Conservation (phyloP, 257 asterid genomes). For the Leonotis leonurus region DNA sequence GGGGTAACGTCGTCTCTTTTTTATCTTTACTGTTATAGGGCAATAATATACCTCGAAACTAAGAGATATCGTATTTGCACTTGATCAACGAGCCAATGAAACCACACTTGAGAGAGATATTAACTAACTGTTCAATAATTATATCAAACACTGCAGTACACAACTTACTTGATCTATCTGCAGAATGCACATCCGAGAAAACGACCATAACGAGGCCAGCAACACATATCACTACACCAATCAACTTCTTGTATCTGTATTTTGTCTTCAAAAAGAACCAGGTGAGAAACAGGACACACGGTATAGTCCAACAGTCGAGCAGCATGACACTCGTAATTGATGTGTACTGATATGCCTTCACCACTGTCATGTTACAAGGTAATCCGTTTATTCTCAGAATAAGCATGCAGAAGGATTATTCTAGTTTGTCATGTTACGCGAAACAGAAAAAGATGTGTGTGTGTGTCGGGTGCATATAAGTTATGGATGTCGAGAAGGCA, state of each 20-base stretch:
- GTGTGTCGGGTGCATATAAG: no score
- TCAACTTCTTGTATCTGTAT: constrained; percentile 54
- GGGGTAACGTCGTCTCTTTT: neutral
- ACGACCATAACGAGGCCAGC: constrained; percentile 80
- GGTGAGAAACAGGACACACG: constrained; percentile 79
- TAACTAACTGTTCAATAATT: neutral
- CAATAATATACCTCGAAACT: neutral
- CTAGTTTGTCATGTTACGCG: neutral
- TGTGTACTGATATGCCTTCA: constrained; percentile 92
- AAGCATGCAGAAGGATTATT: neutral
- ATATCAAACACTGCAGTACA: neutral
- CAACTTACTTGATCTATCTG: constrained; percentile 69
- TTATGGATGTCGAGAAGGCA: neutral
- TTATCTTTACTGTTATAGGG: no score
- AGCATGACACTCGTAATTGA: constrained; percentile 91
- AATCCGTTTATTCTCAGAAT: neutral
- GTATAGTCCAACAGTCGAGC: constrained; percentile 95
- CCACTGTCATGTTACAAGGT: constrained; percentile 49
- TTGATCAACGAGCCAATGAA: neutral
- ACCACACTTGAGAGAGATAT: neutral
- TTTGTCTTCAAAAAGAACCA: constrained; percentile 89
- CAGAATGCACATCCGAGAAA: constrained; percentile 86
- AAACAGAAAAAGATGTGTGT: neutral
- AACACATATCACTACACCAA: constrained; percentile 64
- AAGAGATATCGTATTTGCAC: neutral